These are phyloP conservation scores for Huntiella abstrusa DNA, from an alignment of 2,329 filamentous ascomycete genomes.

Conservation along the genomic window DNA sequence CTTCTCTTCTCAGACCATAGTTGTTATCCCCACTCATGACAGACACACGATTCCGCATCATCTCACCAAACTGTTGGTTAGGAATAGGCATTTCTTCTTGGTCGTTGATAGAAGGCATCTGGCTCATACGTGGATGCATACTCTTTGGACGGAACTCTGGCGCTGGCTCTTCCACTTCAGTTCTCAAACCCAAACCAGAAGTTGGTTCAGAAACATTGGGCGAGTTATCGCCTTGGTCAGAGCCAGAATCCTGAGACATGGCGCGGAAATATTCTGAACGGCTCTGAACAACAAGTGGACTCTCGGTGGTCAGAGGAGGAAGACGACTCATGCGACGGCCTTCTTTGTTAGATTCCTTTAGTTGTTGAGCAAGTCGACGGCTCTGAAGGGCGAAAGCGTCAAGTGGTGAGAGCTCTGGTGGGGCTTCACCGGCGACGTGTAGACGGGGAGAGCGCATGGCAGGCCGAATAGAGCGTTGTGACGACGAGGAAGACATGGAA, in stretches of 20 bases:
- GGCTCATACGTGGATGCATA: constrained; percentile 57
- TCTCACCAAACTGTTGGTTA: constrained; percentile 5
- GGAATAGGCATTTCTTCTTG: constrained; percentile 13
- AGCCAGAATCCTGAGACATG: constrained; percentile 42
- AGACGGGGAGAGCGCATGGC: constrained; percentile 54
- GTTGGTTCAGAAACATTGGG: constrained; percentile 14
- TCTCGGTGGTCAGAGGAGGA: constrained; percentile 64
- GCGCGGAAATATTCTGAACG: constrained; percentile 70
- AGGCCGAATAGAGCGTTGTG: constrained; percentile 24
- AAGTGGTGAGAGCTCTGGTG: constrained; percentile 79
- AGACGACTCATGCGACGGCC: constrained; percentile 71
- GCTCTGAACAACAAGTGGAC: constrained; percentile 55
- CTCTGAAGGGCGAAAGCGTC: constrained; percentile 92
- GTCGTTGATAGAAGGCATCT: constrained; percentile 28
- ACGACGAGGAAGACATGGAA: constrained; percentile 32
- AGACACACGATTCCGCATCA: constrained; percentile 8
- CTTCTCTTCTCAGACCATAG: constrained; percentile 37
- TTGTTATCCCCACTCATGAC: constrained; percentile 4
- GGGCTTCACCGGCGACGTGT: constrained; percentile 61
- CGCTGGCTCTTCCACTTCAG: constrained; percentile 39
- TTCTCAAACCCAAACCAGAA: constrained; percentile 29
- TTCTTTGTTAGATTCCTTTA: constrained; percentile 57
- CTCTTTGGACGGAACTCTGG: constrained; percentile 44
- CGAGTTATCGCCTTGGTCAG: constrained; percentile 13
- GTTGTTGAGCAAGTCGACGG: constrained; percentile 65